Evolutionary conservation across 768 basidiomycete species (phyloP).

Genomic region (Auriscalpium orientale): DNA sequence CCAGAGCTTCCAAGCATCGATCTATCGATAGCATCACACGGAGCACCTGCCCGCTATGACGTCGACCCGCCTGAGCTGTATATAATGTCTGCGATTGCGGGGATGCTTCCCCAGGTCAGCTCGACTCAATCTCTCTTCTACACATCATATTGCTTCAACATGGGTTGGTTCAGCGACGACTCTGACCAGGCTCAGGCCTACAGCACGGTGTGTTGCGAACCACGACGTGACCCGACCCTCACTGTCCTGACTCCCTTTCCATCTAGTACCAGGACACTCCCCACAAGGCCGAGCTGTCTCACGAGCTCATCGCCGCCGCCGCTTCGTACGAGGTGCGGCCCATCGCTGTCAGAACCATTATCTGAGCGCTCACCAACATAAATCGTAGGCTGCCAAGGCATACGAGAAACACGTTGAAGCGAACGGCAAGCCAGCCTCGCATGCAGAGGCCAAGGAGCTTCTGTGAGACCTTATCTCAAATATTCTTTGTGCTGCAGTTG

Average conservation of each 20-base stretch:
- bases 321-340: constrained; percentile 49
- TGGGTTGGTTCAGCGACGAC: constrained; percentile 37
- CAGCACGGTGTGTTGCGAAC: constrained; percentile 25
- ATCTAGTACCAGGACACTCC: constrained; percentile 39
- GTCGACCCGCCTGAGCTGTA: too few species aligned
- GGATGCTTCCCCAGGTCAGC: background rate
- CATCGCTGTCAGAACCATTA: too few species aligned
- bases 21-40: too few species aligned
- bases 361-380: too few species aligned
- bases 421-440: constrained; percentile 44
- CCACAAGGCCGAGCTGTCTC: constrained; percentile 54
- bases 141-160: constrained; percentile 7
- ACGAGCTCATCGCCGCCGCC: constrained; percentile 61
- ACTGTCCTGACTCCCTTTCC: background rate
- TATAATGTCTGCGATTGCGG: too few species aligned
- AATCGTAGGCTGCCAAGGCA: constrained; percentile 49
- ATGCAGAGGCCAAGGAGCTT: constrained; percentile 52
- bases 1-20: too few species aligned
- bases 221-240: background rate
- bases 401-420: constrained; percentile 45
- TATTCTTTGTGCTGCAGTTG: too few species aligned
- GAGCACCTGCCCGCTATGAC: too few species aligned
- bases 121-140: background rate
- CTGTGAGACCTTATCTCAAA: constrained; percentile 24
- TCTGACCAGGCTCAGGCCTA: constrained; percentile 37